phyloP scores from a whole-genome alignment of 1,284 basidiomycete genomes.

The Paramarasmius palmivorus region DNA sequence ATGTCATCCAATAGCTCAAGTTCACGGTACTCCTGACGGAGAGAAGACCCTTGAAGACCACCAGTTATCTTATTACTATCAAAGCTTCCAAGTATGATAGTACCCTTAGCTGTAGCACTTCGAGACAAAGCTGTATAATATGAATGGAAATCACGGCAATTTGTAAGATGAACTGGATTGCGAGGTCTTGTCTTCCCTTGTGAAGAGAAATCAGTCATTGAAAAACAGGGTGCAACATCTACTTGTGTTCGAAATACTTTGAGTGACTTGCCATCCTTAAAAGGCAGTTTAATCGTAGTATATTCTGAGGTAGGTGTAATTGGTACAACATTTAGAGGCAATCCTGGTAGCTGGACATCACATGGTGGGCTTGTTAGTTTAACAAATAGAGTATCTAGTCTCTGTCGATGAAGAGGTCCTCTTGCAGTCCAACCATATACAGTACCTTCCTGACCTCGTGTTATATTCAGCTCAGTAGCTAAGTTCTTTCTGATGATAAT shows the following conservation, averaged over 20 bases:
- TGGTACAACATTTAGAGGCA: too few relatives aligned
- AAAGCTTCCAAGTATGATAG: slow-evolving; percentile 32
- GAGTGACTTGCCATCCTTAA: too few relatives aligned
- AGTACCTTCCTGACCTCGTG: slow-evolving; percentile 32
- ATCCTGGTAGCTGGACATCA: too few relatives aligned
- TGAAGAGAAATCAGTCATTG: too few relatives aligned
- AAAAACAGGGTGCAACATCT: too few relatives aligned
- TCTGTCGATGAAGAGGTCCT: slow-evolving; percentile 1
- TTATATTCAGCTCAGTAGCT: slow-evolving; percentile 31
- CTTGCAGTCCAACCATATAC: slow-evolving; percentile 25
- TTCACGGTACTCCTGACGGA: slow-evolving; percentile 32
- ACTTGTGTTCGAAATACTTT: too few relatives aligned
- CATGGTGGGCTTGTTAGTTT: slow-evolving; percentile 29
- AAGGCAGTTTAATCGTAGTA: too few relatives aligned
- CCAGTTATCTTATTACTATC: slow-evolving; percentile 21
- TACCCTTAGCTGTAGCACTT: slow-evolving; percentile 28
- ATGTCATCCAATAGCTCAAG: slow-evolving; percentile 34
- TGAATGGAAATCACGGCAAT: too few relatives aligned
- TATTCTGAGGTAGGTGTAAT: too few relatives aligned
- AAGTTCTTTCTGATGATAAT: too few relatives aligned
- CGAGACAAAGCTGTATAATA: slow-evolving; percentile 38
- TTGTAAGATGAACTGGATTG: too few relatives aligned
- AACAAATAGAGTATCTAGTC: slow-evolving; percentile 37
- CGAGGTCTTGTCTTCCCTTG: too few relatives aligned
- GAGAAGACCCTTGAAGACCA: slow-evolving; percentile 21